Evolutionary conservation across 1,284 basidiomycete species (phyloP).

Genomic region (Cryptococcus sp.): DNA sequence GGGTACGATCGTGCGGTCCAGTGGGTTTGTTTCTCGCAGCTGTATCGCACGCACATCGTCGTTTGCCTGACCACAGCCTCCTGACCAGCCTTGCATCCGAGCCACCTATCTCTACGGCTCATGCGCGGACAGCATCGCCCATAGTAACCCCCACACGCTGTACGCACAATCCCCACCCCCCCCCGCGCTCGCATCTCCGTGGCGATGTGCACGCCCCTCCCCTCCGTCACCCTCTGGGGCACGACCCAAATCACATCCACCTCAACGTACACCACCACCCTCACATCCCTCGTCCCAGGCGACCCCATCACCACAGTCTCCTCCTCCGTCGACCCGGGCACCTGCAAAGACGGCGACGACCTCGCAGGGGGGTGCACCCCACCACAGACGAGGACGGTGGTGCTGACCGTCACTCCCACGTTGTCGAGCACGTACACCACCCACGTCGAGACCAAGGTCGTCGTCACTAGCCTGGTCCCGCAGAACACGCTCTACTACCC

Average conservation of each 20-base stretch:
- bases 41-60: no score
- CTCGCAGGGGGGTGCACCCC: not conserved
- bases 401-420: constrained; percentile 5
- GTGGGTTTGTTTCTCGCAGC: no score
- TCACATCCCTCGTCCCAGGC: constrained; percentile 5
- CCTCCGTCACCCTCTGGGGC: constrained; percentile 21
- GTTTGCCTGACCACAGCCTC: no score
- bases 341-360: not conserved
- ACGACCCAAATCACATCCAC: constrained; percentile 20
- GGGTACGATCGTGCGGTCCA: not conserved
- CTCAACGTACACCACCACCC: constrained; percentile 6
- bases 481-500: constrained; percentile 22
- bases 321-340: constrained; percentile 3
- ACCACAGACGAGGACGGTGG: not conserved
- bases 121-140: no score
- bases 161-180: not conserved
- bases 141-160: no score
- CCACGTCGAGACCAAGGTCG: not conserved
- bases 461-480: constrained; percentile 19
- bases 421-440: constrained; percentile 3
- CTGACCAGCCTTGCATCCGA: not conserved
- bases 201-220: constrained; percentile 14
- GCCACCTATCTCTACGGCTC: no score
- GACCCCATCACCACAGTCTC: not conserved
- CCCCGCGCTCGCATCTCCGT: not conserved